Evolutionary conservation across 371 early-diverging fungal genomes (phyloP).

Genomic region (Smittium mucronatum): DNA sequence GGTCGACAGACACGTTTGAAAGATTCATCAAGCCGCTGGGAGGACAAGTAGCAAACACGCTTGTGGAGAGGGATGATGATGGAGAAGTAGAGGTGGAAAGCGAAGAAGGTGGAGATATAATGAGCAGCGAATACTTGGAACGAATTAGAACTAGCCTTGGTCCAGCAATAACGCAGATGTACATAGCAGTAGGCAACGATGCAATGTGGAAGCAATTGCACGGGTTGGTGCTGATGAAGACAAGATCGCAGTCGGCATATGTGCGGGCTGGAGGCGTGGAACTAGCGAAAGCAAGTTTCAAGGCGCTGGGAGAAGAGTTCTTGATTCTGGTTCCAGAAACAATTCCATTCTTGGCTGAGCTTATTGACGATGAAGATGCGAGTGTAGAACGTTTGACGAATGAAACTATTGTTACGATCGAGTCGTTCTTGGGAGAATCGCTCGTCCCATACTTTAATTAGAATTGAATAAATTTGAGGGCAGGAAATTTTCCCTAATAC

Average conservation of each 20-base stretch:
- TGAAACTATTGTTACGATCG: conserved; percentile 72
- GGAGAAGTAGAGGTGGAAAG: conserved; percentile 15
- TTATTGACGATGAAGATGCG: conserved; percentile 75
- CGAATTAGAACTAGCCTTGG: conserved; percentile 53
- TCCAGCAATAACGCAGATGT: conserved; percentile 70
- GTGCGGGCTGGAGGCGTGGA: conserved; percentile 62
- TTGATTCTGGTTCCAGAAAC: conserved; percentile 84
- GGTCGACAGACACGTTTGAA: conserved; percentile 57
- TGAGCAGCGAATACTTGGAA: conserved; percentile 29
- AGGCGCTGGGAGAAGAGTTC: conserved; percentile 80
- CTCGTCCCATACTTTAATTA: conserved; percentile 64
- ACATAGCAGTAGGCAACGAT: conserved; percentile 64
- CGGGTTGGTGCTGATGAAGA: conserved; percentile 59
- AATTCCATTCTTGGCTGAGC: conserved; percentile 86
- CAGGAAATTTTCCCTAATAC: neutral
- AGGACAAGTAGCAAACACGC: conserved; percentile 53
- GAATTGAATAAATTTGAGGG: conserved; percentile 1
- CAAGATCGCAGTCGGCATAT: conserved; percentile 51
- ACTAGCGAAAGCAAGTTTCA: conserved; percentile 66
- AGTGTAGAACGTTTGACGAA: conserved; percentile 69
- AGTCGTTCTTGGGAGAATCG: conserved; percentile 77
- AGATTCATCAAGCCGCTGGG: conserved; percentile 49
- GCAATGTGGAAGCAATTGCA: conserved; percentile 79
- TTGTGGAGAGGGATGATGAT: neutral
- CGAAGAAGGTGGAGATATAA: conserved; percentile 10